Percentiles rank a stretch among this genome's conserved stretches.
Evolutionary conservation across 2,329 filamentous ascomycete species (phyloP).

Genomic region (Bipolaris zeicola): DNA sequence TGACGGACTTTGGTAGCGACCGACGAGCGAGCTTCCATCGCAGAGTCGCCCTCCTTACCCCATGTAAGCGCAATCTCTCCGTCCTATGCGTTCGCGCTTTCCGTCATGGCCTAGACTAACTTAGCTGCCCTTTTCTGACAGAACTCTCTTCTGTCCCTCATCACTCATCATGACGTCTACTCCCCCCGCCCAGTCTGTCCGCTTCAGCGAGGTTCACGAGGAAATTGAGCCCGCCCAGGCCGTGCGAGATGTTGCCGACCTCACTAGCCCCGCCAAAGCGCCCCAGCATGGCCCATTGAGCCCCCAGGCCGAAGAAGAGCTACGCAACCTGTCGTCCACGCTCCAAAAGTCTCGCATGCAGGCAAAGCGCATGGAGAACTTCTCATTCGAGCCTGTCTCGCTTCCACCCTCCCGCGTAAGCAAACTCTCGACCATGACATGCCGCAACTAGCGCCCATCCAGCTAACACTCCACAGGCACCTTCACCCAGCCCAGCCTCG

Average conservation of each 20-base stretch:
- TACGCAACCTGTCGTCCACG: conserved; percentile 72
- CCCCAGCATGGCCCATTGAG: conserved; percentile 40
- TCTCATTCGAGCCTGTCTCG: conserved; percentile 88
- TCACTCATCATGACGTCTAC: conserved; percentile 36
- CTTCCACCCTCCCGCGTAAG: conserved; percentile 82
- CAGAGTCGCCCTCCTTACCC: conserved; percentile 10
- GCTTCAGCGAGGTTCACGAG: conserved; percentile 49
- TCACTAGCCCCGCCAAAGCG: conserved; percentile 29
- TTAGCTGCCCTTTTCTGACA: conserved; percentile 17
- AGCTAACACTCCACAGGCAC: conserved; percentile 48
- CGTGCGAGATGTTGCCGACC: conserved; percentile 41
- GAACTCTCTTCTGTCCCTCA: conserved; percentile 8
- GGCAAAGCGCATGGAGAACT: conserved; percentile 81
- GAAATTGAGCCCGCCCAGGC: conserved; percentile 47
- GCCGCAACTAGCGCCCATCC: conserved; percentile 5
- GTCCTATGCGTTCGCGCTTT: conserved; percentile 24
- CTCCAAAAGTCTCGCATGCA: conserved; percentile 78
- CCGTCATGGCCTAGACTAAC: conserved; percentile 26
- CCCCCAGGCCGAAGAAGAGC: conserved; percentile 63
- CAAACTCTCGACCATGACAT: conserved; percentile 28
- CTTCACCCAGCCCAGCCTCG: conserved; percentile 54
- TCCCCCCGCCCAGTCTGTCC: conserved; percentile 39
- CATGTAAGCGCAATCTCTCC: conserved; percentile 27
- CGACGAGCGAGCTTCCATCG: conserved; percentile 22
- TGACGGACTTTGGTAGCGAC: conserved; percentile 15